Evolutionary conservation across 2,329 filamentous ascomycete genomes (phyloP), one percentile per base, ranked within the genome.

Genomic region (Pyrenochaeta sp.): DNA sequence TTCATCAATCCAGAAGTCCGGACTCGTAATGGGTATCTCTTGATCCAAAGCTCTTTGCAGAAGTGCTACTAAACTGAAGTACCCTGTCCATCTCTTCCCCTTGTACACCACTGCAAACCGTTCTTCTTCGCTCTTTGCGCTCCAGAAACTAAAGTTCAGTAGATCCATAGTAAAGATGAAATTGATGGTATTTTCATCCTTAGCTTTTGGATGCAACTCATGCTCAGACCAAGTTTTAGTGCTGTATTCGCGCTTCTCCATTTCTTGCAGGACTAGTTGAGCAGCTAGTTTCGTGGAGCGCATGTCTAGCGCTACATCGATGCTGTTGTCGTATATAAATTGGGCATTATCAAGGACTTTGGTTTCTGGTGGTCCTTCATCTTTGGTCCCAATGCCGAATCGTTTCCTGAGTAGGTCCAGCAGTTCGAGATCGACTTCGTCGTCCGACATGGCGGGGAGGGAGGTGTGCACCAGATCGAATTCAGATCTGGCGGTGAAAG

Each of bases 131-230:
- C 77, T 71, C 58, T 83, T 79, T 51, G 91, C 89, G 13, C 92
- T 96, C 95, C 95, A 99, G 77, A 99, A 99, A 24, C 90, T 96
- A 74, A 98, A 99, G 75, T 99, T 99, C 50, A 99, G 81, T 28
- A 99, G 78, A 75, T 99, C 95, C 92, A 99, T 96, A 22, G 91
- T 92, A 76, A 99, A 98, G 69, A 99, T 94, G 75, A 99, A 98
- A 62, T 91, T 90, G 24, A 96, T 87, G 0, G 92, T 93, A 50
- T 79, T 84, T 71, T 92, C 91, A 72, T 96, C 89, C 72, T 92
- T 92, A 42, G 86, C 71, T 75, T 93, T 91, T 1, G 95, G 95
- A 71, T 99, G 95, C 39, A 99, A 82, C 74, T 95, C 91, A 77
- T 98, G 93, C 70, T 90, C 85, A 13, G 91, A 87, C 95, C 95